phyloP scores from a whole-genome alignment of 2,329 filamentous ascomycete genomes.

The Leptographium galeiforme region DNA sequence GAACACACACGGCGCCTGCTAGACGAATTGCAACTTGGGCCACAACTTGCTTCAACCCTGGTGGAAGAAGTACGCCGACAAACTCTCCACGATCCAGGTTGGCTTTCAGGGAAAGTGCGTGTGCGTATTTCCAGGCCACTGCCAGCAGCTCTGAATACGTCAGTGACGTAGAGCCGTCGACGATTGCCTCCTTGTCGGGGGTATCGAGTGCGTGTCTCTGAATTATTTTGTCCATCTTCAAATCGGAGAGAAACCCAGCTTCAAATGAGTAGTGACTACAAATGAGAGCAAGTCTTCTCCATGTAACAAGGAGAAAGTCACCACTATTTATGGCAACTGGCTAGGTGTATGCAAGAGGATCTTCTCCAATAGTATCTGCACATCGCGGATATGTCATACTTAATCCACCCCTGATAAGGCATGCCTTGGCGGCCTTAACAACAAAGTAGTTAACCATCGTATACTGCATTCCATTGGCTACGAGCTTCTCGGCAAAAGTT shows the following conservation, averaged over 20 bases:
- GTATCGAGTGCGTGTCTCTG: not conserved
- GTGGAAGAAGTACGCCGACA: not conserved
- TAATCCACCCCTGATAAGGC: no score
- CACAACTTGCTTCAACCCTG: not conserved
- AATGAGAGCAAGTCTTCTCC: no score
- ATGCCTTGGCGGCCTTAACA: no score
- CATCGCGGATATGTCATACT: no score
- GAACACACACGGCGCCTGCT: not conserved
- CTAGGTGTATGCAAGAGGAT: no score
- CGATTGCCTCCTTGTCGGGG: not conserved
- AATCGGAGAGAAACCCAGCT: not conserved
- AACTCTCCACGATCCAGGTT: not conserved
- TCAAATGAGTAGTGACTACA: no score
- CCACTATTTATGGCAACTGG: no score
- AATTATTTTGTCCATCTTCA: not conserved
- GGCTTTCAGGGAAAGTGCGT: not conserved
- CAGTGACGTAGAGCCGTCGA: not conserved
- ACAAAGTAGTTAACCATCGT: no score
- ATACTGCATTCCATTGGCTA: no score
- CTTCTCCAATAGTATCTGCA: no score
- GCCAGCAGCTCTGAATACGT: not conserved
- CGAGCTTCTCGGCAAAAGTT: no score
- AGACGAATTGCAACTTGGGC: not conserved
- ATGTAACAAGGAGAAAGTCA: no score
- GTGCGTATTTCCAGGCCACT: not conserved